Evolutionary conservation across 2,329 filamentous ascomycete species (phyloP).

Genomic region (Penicillium paneum): DNA sequence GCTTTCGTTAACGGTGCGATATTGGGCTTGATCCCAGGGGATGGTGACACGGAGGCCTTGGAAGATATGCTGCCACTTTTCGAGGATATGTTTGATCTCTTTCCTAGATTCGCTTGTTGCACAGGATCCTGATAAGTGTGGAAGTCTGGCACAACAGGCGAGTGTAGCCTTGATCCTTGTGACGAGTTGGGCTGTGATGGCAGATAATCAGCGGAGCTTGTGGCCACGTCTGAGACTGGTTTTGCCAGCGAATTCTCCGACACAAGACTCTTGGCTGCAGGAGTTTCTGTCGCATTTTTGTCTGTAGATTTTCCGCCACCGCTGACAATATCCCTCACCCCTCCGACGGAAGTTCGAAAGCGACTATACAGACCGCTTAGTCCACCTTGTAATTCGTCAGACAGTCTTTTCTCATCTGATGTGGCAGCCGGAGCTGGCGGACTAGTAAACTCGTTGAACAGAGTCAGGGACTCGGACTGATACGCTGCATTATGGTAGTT

Average conservation of each 20-base stretch:
- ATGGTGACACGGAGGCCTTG: slow-evolving; percentile 40
- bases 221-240: slow-evolving; percentile 23
- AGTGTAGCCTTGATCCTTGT: slow-evolving; percentile 39
- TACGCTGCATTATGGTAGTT: slow-evolving; percentile 88
- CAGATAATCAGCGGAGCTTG: slow-evolving; percentile 21
- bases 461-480: slow-evolving; percentile 77
- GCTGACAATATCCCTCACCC: slow-evolving; percentile 54
- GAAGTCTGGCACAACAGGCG: slow-evolving; percentile 34
- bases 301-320: slow-evolving; percentile 33
- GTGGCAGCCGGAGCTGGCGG: slow-evolving; percentile 60
- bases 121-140: slow-evolving; percentile 30
- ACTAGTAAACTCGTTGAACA: slow-evolving; percentile 83
- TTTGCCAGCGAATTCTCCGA: slow-evolving; percentile 28
- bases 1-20: slow-evolving; percentile 37
- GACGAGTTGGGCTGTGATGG: slow-evolving; percentile 31
- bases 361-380: slow-evolving; percentile 86
- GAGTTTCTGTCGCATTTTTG: slow-evolving; percentile 24
- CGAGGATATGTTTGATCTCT: slow-evolving; percentile 40
- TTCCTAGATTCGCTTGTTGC: slow-evolving; percentile 23
- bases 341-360: slow-evolving; percentile 77
- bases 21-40: slow-evolving; percentile 39
- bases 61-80: slow-evolving; percentile 44
- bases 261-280: slow-evolving; percentile 26
- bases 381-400: slow-evolving; percentile 76
- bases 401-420: slow-evolving; percentile 66